Evolutionary conservation across 257 asterid species (phyloP).

Genomic region (Handroanthus guayacan): DNA sequence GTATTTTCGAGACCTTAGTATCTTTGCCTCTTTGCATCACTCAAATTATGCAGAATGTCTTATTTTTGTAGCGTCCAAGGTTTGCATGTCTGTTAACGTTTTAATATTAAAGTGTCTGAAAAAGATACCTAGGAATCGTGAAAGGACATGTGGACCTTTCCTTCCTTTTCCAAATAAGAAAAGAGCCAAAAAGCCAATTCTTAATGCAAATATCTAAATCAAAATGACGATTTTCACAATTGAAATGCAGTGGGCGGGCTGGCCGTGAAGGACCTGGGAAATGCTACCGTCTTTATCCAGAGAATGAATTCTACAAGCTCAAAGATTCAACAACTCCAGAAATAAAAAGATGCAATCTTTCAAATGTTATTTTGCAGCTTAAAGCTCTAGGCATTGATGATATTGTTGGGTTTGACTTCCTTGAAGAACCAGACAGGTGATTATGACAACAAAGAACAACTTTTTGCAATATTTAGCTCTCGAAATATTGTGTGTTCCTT

Average conservation of each 20-base stretch:
- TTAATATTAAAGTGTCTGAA: conserved; percentile 7
- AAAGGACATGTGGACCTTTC: background rate
- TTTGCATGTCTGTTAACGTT: background rate
- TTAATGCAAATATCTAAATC: conserved; percentile 8
- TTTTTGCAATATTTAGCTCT: conserved; percentile 12
- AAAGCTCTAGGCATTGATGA: conserved; percentile 93
- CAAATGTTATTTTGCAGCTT: conserved; percentile 93
- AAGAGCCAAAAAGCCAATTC: conserved; percentile 1
- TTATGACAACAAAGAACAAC: conserved; percentile 17
- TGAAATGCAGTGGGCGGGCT: conserved; percentile 91
- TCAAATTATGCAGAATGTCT: background rate
- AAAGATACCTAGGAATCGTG: background rate
- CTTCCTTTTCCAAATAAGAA: background rate
- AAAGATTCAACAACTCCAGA: conserved; percentile 86
- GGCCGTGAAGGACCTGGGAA: conserved; percentile 99
- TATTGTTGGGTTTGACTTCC: conserved; percentile 87
- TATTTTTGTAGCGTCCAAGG: background rate
- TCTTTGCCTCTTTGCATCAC: background rate
- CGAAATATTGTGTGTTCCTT: background rate
- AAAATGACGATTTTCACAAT: conserved; percentile 26
- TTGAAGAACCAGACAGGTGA: conserved; percentile 90
- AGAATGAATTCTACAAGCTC: conserved; percentile 83
- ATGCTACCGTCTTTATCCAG: conserved; percentile 98
- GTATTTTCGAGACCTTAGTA: background rate
- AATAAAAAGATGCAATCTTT: conserved; percentile 90